Conservation (phyloP, 805 yeast genomes). For the Candida railenensis region DNA sequence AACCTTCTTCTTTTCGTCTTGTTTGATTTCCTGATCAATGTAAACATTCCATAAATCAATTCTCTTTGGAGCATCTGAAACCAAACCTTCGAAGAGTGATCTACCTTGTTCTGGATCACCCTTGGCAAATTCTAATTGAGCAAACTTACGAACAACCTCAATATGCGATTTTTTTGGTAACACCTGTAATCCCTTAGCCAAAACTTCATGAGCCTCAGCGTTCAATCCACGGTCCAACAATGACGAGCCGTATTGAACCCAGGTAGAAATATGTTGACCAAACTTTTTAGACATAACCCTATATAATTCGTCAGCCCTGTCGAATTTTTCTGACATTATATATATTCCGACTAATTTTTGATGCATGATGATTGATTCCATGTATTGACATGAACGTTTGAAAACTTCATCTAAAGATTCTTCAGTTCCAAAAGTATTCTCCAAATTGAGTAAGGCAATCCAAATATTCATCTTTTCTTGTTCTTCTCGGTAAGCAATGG, state of each 20-base stretch:
- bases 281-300: constrained; percentile 70
- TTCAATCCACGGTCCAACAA: constrained; percentile 56
- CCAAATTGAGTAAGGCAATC: constrained; percentile 93
- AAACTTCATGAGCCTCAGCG: constrained; percentile 67
- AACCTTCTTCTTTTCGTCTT: constrained; percentile 61
- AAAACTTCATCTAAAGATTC: constrained; percentile 80
- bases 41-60: constrained; percentile 94
- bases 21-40: constrained; percentile 87
- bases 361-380: constrained; percentile 85
- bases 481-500: constrained; percentile 88
- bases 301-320: constrained; percentile 69
- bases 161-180: constrained; percentile 73
- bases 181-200: constrained; percentile 70
- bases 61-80: constrained; percentile 87
- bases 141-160: constrained; percentile 83
- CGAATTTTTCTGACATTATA: constrained; percentile 67
- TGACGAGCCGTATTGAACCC: constrained; percentile 82
- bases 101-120: constrained; percentile 96
- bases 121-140: constrained; percentile 78
- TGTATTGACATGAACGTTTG: constrained; percentile 82
- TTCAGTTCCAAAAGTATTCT: constrained; percentile 85
- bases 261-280: constrained; percentile 67
- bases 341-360: constrained; percentile 76
- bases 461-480: constrained; percentile 90
- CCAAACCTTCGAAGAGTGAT: constrained; percentile 87